Percentiles rank a stretch among this genome's conserved stretches.
These are phyloP conservation scores for Zancudomyces culisetae DNA, from an alignment of 371 early-diverging fungal species.

Conservation along the genomic window DNA sequence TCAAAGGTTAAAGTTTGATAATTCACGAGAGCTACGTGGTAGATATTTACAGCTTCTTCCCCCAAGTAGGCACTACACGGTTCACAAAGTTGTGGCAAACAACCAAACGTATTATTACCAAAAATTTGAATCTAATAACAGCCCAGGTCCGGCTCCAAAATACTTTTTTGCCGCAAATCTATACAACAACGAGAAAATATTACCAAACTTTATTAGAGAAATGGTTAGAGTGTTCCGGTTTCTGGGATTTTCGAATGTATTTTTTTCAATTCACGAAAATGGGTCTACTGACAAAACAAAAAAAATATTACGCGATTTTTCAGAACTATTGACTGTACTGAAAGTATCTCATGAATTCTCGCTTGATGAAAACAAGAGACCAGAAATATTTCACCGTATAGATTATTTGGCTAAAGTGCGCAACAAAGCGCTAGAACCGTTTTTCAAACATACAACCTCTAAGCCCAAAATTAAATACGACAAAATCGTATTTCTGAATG, in stretches of 20 bases:
- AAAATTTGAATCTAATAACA: background rate
- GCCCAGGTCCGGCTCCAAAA: background rate
- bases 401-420: slow-evolving; percentile 28
- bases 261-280: slow-evolving; percentile 23
- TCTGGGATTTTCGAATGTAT: slow-evolving; percentile 12
- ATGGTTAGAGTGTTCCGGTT: slow-evolving; percentile 11
- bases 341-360: slow-evolving; percentile 10
- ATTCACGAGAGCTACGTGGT: background rate
- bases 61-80: background rate
- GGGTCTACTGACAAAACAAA: slow-evolving; percentile 24
- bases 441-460: slow-evolving; percentile 1
- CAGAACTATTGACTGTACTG: slow-evolving; percentile 6
- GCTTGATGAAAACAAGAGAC: slow-evolving; percentile 4
- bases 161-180: slow-evolving; percentile 21
- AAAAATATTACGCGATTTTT: slow-evolving; percentile 9
- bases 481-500: slow-evolving; percentile 27
- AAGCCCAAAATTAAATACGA: slow-evolving; percentile 6
- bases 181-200: slow-evolving; percentile 18
- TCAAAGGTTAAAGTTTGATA: background rate
- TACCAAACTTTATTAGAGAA: slow-evolving; percentile 22
- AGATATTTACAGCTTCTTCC: background rate
- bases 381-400: slow-evolving; percentile 19
- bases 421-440: slow-evolving; percentile 25
- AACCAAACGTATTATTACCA: background rate
- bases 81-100: background rate